Evolutionary conservation across 2,329 filamentous ascomycete genomes (phyloP).

Genomic region (Elsinoe fawcettii): DNA sequence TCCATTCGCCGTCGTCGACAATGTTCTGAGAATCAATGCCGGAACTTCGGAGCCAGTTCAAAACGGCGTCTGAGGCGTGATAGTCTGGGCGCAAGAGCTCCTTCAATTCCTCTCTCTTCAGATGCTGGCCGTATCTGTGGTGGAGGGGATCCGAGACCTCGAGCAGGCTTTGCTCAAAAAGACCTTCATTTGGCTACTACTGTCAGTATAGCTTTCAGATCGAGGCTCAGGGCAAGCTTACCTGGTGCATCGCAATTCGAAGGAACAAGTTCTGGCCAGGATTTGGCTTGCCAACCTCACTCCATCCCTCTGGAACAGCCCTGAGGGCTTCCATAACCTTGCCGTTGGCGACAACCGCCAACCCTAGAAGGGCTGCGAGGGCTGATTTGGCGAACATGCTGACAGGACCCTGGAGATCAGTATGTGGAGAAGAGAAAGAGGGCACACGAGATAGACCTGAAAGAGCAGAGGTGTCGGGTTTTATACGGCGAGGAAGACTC

Average conservation of each 20-base stretch:
- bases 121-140: conserved; percentile 52
- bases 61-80: conserved; percentile 42
- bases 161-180: conserved; percentile 50
- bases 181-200: conserved; percentile 8
- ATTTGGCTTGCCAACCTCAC: conserved; percentile 18
- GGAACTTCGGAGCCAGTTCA: conserved; percentile 49
- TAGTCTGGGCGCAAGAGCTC: conserved; percentile 45
- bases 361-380: conserved; percentile 11
- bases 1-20: conserved; percentile 51
- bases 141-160: conserved; percentile 56
- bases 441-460: neutral
- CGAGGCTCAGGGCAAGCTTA: neutral
- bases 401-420: neutral
- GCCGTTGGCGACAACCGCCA: conserved; percentile 18
- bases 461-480: neutral
- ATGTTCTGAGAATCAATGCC: conserved; percentile 41
- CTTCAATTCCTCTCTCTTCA: conserved; percentile 54
- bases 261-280: conserved; percentile 18
- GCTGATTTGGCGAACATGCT: conserved; percentile 6
- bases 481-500: neutral
- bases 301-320: conserved; percentile 21
- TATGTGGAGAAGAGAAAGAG: neutral
- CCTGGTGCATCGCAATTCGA: conserved; percentile 21
- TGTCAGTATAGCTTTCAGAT: neutral
- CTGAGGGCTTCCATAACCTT: conserved; percentile 21